These are phyloP conservation scores for Tricholoma saponaceum DNA, from an alignment of 768 basidiomycete genomes.

Conservation along the genomic window DNA sequence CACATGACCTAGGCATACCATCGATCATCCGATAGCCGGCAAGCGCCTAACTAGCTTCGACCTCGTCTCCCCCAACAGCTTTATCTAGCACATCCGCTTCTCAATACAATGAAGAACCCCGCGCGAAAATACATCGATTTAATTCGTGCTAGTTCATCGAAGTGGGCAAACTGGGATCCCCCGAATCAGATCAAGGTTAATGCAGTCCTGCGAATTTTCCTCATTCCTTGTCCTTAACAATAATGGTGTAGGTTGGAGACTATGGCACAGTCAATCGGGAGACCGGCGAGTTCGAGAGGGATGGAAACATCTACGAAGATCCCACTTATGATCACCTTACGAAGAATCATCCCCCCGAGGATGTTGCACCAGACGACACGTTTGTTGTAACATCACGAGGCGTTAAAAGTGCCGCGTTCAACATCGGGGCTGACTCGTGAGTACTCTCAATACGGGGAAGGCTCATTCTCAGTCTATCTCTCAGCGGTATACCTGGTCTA, in stretches of 20 bases:
- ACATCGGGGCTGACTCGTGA: conserved; percentile 17
- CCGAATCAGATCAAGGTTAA: conserved; percentile 26
- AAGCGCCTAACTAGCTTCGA: too few species aligned
- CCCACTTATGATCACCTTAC: conserved; percentile 15
- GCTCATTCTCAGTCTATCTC: background rate
- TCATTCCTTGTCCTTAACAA: background rate
- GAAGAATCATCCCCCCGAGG: conserved; percentile 11
- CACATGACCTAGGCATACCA: too few species aligned
- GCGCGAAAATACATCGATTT: conserved; percentile 32
- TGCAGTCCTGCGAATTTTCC: background rate
- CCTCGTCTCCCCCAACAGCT: too few species aligned
- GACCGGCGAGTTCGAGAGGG: conserved; percentile 24
- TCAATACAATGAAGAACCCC: conserved; percentile 10
- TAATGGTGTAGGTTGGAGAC: conserved; percentile 26
- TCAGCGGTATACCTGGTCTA: conserved; percentile 19
- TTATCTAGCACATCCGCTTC: too few species aligned
- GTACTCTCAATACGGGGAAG: too few species aligned
- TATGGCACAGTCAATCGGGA: conserved; percentile 25
- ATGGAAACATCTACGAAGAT: conserved; percentile 34
- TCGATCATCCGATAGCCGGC: too few species aligned
- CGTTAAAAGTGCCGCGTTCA: conserved; percentile 8
- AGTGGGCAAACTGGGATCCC: conserved; percentile 37
- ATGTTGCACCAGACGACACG: conserved; percentile 15
- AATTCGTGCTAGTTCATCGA: conserved; percentile 24
- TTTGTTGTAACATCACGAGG: conserved; percentile 21